phyloP scores from a whole-genome alignment of 1,284 basidiomycete species.

The Coniferiporia sulphurascens region DNA sequence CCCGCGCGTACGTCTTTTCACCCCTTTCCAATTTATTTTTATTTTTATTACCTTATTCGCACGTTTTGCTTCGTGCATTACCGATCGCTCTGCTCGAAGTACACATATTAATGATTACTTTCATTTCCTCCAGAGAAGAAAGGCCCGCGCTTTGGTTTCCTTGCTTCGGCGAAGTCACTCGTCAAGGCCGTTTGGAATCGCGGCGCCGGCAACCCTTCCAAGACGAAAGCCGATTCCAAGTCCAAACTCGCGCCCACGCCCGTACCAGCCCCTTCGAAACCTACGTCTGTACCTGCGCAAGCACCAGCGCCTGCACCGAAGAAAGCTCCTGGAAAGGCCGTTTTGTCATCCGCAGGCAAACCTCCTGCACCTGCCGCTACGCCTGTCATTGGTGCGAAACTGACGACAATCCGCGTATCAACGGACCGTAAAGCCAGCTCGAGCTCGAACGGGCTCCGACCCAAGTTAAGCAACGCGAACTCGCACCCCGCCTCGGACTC shows the following conservation, averaged over 20 bases:
- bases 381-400: neutral
- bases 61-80: too few relatives aligned
- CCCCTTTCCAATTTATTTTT: too few relatives aligned
- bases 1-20: neutral
- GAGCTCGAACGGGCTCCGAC: neutral
- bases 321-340: neutral
- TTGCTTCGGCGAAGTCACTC: conserved; percentile 47
- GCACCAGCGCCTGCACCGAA: neutral
- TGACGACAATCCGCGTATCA: neutral
- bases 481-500: neutral
- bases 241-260: conserved; percentile 12
- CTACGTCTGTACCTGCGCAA: too few relatives aligned
- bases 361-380: neutral
- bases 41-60: too few relatives aligned
- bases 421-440: neutral
- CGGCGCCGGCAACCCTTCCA: conserved; percentile 30
- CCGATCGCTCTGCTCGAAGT: too few relatives aligned
- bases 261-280: neutral
- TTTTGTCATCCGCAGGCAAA: conserved; percentile 4
- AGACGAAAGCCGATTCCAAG: conserved; percentile 20
- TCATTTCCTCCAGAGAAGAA: conserved; percentile 31
- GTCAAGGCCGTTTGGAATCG: conserved; percentile 54
- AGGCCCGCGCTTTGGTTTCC: conserved; percentile 48
- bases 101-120: neutral
- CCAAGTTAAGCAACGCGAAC: neutral